Base-by-base conservation (phyloP, 2,329 filamentous ascomycete genomes). In the Aspergillus sp. region DNA sequence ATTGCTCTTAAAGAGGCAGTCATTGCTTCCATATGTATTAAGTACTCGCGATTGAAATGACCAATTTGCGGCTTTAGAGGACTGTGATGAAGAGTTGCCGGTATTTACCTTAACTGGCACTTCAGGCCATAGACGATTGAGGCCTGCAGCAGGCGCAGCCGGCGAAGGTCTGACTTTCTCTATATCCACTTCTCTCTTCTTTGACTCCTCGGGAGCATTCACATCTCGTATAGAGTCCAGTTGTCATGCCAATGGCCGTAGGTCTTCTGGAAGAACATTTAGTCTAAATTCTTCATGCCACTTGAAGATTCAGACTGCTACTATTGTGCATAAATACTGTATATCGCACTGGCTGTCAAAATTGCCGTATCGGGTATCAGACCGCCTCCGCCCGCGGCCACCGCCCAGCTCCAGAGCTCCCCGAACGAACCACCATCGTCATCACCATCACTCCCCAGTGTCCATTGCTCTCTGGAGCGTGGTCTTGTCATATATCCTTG, bases 21-120 rank as follows among this genome's bases (percentile, higher is more conserved):
- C 58, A 46, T 57, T 51, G 34, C 53, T 61, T 7, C 52, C 54
- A 46, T 65, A 63, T 4, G 65, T 67, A 43, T 66, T 63, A 28
- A 59, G 44, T 29, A 68, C 56, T 30, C 59, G 57, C n/a, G n/a
- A n/a, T 43, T 66, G 60, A 12, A 63, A 67, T 1, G 63, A 68
- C 6, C 50, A 57, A 44, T 63, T 63, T 29, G 52, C 52, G 28
- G 45, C 52, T 12, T 54, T 49, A 32, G 58, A 57, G 4, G 58
- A 61, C 39, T 44, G 45, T 7, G 51, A 50, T 7, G 50, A 48
- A n/a, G 39, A 28, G 26, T 47, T 30, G 7, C 28, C 29, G 12
- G 19, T 19, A 28, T 29, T 41, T 4, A 48, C 40, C 4, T 45
- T 51, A n/a, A 40, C 35, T 7, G 30, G 10, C 2, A 35, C 45